Percentiles rank a stretch among this genome's conserved stretches.
phyloP scores from a whole-genome alignment of 2,329 filamentous ascomycete genomes.

The Alternaria gansuensis region DNA sequence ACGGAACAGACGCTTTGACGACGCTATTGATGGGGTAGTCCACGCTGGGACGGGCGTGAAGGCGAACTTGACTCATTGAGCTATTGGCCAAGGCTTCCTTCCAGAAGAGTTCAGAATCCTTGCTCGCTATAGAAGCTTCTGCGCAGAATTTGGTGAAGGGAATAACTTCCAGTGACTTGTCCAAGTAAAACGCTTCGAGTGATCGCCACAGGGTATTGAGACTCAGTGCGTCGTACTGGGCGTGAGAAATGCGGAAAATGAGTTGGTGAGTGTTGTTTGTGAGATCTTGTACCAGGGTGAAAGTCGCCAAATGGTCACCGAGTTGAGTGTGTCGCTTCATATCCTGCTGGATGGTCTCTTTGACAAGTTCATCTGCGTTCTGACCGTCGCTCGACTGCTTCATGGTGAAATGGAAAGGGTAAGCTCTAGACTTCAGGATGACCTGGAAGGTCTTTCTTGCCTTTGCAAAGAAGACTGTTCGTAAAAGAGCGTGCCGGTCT shows the following conservation, averaged over 20 bases:
- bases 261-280: slow-evolving; percentile 5
- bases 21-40: slow-evolving; percentile 2
- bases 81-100: slow-evolving; percentile 4
- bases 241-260: slow-evolving; percentile 11
- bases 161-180: neutral
- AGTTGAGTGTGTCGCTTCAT: slow-evolving; percentile 7
- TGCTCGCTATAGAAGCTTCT: neutral
- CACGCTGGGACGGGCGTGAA: slow-evolving; percentile 3
- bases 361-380: neutral
- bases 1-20: slow-evolving; percentile 3
- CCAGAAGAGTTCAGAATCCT: slow-evolving; percentile 6
- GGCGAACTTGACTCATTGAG: slow-evolving; percentile 4
- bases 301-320: slow-evolving; percentile 5
- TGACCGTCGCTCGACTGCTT: neutral
- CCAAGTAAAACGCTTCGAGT: slow-evolving; percentile 3
- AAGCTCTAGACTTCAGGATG: slow-evolving; percentile 1
- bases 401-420: slow-evolving; percentile 7
- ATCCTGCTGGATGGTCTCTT: slow-evolving; percentile 4
- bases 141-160: slow-evolving; percentile 9
- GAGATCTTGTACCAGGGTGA: slow-evolving; percentile 1
- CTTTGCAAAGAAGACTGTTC: slow-evolving; percentile 6
- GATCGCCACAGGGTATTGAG: slow-evolving; percentile 13
- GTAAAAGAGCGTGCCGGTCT: slow-evolving; percentile 1
- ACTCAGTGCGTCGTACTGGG: slow-evolving; percentile 12
- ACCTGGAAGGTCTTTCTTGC: slow-evolving; percentile 11